phyloP scores from a whole-genome alignment of 2,329 filamentous ascomycete species.

The Annulohypoxylon truncatum region DNA sequence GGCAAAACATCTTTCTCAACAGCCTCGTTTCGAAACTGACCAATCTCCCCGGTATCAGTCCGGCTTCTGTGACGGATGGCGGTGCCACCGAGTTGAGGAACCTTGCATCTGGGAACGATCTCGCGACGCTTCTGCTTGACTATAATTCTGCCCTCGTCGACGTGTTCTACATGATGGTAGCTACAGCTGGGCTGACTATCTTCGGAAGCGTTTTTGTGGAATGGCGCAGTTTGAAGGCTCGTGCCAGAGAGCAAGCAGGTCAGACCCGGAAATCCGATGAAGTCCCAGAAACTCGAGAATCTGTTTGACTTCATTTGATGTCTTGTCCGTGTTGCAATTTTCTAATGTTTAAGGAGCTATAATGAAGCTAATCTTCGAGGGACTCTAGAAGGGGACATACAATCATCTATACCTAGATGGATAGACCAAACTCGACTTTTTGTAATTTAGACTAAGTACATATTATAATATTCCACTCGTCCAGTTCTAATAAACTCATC shows the following conservation, averaged over 20 bases:
- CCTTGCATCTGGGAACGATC: conserved; percentile 34
- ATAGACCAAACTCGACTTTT: background rate
- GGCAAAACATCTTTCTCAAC: conserved; percentile 42
- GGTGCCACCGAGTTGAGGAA: conserved; percentile 43
- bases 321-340: background rate
- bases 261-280: background rate
- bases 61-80: conserved; percentile 29
- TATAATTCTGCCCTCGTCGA: conserved; percentile 39
- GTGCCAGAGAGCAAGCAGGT: conserved; percentile 12
- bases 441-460: background rate
- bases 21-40: conserved; percentile 37
- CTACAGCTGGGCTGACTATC: conserved; percentile 27
- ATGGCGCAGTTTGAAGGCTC: conserved; percentile 40
- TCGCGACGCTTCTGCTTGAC: conserved; percentile 33
- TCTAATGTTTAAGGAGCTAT: background rate
- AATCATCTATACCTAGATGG: background rate
- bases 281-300: conserved; percentile 4
- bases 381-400: background rate
- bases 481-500: too few species aligned
- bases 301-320: background rate
- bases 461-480: too few species aligned
- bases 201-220: conserved; percentile 42
- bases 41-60: conserved; percentile 42
- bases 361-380: background rate
- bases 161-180: conserved; percentile 39